Base-by-base conservation (phyloP, 495 filamentous ascomycete species). In the Penicillium paradoxum region DNA sequence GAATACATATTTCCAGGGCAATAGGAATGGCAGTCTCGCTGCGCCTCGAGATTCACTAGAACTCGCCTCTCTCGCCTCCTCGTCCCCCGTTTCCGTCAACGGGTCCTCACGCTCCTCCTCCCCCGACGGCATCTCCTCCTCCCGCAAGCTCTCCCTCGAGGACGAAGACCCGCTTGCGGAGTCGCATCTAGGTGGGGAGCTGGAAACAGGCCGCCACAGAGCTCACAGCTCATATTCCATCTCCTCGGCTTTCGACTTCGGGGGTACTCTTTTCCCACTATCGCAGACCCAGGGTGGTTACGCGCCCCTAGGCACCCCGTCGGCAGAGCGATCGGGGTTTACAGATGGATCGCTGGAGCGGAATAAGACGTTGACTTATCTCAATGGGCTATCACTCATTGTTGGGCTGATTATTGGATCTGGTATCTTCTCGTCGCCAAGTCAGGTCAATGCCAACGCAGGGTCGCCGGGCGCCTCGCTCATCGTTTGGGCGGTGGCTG, bases 381-480 rank as follows among this genome's bases (percentile, higher is more conserved):
- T 97, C 27, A 98, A 97, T 70, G 92, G 95, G 0, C 68, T 98
- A 30, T 92, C 89, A 15, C 74, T 98, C 15, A 85, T 97, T 15
- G 81, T 97, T 9, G 92, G 95, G 6, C 63, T 98, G 42, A 93
- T 97, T 66, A 97, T 98, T 59, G 93, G 93, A n/a, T 91, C 88
- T 15, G 93, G 93, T 2, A 97, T 98, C 61, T 98, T 98, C 72
- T 92, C 90, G 9, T 91, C 89, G 25, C 93, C 93, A 0, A 89
- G 88, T 55, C 90, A 96, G 70, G 95, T 98, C 58, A 96, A 96
- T 63, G 79, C 79, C 47, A 92, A 96, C 69, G 91, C 86, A 22
- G 95, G 95, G 21, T 96, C 92, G 24, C 91, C 92, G 2, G 93
- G 93, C 5, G 91, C 90, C 42, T 84, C 90, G 6, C 74, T 98